These are phyloP conservation scores for Nakazawaea peltata DNA, from an alignment of 805 yeast genomes.

Conservation along the genomic window DNA sequence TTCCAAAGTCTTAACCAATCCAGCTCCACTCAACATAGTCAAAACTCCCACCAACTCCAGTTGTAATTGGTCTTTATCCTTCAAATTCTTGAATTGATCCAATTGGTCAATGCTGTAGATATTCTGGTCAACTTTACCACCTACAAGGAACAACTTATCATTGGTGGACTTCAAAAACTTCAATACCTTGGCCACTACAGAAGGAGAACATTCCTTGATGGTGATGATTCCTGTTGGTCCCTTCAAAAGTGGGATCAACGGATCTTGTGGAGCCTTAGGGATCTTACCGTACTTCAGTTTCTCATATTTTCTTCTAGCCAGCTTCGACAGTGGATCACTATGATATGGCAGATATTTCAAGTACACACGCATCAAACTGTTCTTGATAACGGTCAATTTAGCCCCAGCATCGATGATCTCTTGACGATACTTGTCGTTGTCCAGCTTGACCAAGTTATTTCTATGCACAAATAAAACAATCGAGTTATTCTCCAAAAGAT, in stretches of 20 bases:
- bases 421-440: conserved; percentile 54
- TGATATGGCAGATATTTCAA: conserved; percentile 45
- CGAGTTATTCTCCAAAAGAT: conserved; percentile 57
- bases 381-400: conserved; percentile 57
- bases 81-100: conserved; percentile 62
- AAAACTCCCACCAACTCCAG: conserved; percentile 78
- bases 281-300: conserved; percentile 11
- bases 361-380: conserved; percentile 65
- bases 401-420: conserved; percentile 64
- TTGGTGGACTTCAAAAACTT: conserved; percentile 53
- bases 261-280: conserved; percentile 33
- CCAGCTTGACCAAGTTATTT: conserved; percentile 67
- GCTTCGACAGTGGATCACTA: conserved; percentile 64
- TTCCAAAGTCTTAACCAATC: conserved; percentile 75
- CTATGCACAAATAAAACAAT: conserved; percentile 78
- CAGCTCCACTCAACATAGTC: conserved; percentile 83
- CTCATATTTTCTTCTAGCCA: conserved; percentile 34
- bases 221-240: conserved; percentile 86
- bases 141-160: conserved; percentile 74
- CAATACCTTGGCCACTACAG: conserved; percentile 50
- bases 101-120: conserved; percentile 46
- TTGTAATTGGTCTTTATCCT: conserved; percentile 62
- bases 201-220: conserved; percentile 65
- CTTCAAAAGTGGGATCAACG: conserved; percentile 56
- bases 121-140: conserved; percentile 67